Percentiles rank a stretch among this genome's conserved stretches.
phyloP scores from a whole-genome alignment of 2,329 filamentous ascomycete genomes.

The Dothistroma pini region DNA sequence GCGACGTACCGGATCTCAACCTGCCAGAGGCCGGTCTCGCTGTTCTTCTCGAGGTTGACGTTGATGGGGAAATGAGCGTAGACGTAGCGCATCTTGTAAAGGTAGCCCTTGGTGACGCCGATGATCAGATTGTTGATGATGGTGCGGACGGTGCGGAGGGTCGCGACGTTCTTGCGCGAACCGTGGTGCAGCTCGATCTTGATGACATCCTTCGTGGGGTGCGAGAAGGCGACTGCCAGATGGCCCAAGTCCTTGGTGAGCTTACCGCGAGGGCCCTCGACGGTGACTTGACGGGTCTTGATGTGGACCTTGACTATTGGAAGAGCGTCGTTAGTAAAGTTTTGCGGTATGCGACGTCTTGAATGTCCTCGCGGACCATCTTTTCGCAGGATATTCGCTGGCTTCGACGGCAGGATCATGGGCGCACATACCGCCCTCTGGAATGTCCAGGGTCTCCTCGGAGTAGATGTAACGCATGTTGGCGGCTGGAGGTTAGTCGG shows the following conservation, averaged over 20 bases:
- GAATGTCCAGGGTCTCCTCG: conserved; percentile 90
- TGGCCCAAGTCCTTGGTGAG: conserved; percentile 96
- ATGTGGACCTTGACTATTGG: conserved; percentile 89
- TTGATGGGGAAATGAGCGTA: conserved; percentile 99
- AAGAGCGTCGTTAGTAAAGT: conserved; percentile 21
- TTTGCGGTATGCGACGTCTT: conserved; percentile 5
- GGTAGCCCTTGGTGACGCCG: conserved; percentile 98
- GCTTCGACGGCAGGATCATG: conserved; percentile 1
- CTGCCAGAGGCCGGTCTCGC: conserved; percentile 79
- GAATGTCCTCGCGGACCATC: neutral
- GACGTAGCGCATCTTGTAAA: conserved; percentile 99
- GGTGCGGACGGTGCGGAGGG: conserved; percentile 95
- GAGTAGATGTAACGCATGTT: conserved; percentile 99
- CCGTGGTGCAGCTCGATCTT: conserved; percentile 99
- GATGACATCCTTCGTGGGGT: conserved; percentile 80
- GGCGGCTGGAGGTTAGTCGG: conserved; percentile 37
- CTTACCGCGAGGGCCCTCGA: conserved; percentile 97
- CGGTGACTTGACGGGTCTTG: conserved; percentile 93
- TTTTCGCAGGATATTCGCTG: conserved; percentile 8
- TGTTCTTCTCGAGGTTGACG: conserved; percentile 97
- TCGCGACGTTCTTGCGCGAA: conserved; percentile 93
- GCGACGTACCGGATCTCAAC: conserved; percentile 92
- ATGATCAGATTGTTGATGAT: conserved; percentile 99
- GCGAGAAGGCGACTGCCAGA: conserved; percentile 91
- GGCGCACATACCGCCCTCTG: conserved; percentile 82